Evolutionary conservation across 345 rosid genomes (phyloP), one percentile per base, ranked within the genome.

Genomic region (Hypericum perforatum): DNA sequence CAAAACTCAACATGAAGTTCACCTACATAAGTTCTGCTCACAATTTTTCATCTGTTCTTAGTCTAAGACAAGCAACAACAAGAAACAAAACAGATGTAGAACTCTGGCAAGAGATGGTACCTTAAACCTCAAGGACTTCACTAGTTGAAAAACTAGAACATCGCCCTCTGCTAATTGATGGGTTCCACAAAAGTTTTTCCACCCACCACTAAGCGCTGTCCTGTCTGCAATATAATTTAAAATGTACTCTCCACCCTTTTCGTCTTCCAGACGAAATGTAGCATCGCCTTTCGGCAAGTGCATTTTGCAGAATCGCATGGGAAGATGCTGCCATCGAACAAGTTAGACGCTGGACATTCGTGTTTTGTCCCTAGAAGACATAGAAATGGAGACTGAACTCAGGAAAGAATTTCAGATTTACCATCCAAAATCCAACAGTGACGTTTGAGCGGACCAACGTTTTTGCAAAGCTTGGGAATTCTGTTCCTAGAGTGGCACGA

Each of bases 351-450:
- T 46, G 48, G n/a, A 13, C 0, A 9, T 2, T 2, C 29, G 16
- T 12, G 64, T 59, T 45, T 63, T 0, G n/a, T 2, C 38, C 39
- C 45, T 5, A 71, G 53, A 43, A 62, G 53, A 50, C 53, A 59
- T 65, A 63, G 49, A 32, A 40, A 29, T 32, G n/a, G 12, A 43
- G 11, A n/a, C 50, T 53, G 15, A 61, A 59, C 39, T 61, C 42
- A 16, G 41, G 40, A 56, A 22, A 63, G 13, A 60, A 16, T 9
- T 9, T 12, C 13, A 53, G 32, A 11, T 50, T 48, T 54, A 65
- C 71, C 64, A 61, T 44, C 53, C 64, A 65, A 62, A 56, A 64
- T 15, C 71, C 71, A 0, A 70, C 70, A n/a, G 60, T 11, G 54
- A 62, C 71, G 53, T 61, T 63, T 7, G 68, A 70, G 8, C 45